These are phyloP conservation scores for Aspergillus quadricinctus DNA, from an alignment of 2,329 filamentous ascomycete species.

Conservation along the genomic window DNA sequence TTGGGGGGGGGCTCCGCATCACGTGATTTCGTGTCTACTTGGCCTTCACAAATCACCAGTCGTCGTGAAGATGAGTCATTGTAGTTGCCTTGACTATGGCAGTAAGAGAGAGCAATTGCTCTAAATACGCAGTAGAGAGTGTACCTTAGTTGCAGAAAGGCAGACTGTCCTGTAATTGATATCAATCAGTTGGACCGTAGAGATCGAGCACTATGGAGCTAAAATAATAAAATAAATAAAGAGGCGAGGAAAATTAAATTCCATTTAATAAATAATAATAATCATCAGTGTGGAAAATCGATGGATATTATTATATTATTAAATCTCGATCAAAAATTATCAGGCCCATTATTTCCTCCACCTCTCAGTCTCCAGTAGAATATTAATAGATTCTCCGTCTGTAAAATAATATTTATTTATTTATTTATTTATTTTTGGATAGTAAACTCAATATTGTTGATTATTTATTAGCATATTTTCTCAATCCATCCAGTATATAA, in stretches of 20 bases:
- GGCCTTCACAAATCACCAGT: conserved; percentile 2
- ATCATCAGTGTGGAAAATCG: conserved; percentile 16
- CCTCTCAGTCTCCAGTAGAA: too few species aligned
- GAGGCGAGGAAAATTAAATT: conserved; percentile 14
- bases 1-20: conserved; percentile 7
- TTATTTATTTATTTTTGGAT: not conserved
- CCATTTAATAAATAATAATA: conserved; percentile 20
- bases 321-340: conserved; percentile 11
- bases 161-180: not conserved
- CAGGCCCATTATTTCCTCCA: not conserved
- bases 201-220: not conserved
- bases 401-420: conserved; percentile 3
- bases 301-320: conserved; percentile 11
- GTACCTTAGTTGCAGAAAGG: not conserved
- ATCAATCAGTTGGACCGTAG: not conserved
- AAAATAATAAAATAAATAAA: not conserved
- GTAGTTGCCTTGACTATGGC: too few species aligned
- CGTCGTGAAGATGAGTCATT: not conserved
- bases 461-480: not conserved
- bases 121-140: not conserved
- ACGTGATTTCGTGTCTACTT: conserved; percentile 14
- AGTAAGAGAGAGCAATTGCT: not conserved
- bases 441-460: not conserved
- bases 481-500: not conserved
- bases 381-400: too few species aligned